Percentiles rank a stretch among this genome's conserved stretches.
These are phyloP conservation scores for Trichoderma citrinoviride DNA, from an alignment of 2,329 filamentous ascomycete species.

Conservation along the genomic window DNA sequence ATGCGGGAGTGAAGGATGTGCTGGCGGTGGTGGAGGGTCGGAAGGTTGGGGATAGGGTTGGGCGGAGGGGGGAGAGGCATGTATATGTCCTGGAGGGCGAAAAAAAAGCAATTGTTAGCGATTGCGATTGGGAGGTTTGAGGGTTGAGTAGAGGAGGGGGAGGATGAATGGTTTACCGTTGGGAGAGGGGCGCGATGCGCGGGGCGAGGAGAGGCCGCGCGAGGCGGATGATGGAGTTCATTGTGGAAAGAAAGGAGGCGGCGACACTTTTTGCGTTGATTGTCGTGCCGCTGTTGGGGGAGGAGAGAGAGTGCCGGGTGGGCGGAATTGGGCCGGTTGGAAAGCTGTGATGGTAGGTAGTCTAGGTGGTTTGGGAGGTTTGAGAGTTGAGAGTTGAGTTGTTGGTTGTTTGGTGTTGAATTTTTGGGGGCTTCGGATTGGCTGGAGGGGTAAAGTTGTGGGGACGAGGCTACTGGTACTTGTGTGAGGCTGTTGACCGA, in stretches of 20 bases:
- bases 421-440: constrained; percentile 12
- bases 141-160: neutral
- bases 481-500: neutral
- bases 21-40: constrained; percentile 28
- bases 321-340: neutral
- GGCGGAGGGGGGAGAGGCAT: constrained; percentile 51
- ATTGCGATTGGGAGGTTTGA: neutral
- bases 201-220: constrained; percentile 32
- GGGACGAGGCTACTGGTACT: neutral
- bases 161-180: constrained; percentile 26
- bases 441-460: neutral
- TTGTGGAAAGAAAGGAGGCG: neutral
- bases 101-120: neutral
- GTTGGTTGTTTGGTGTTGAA: constrained; percentile 16
- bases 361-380: too few species aligned
- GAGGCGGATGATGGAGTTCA: constrained; percentile 34
- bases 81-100: constrained; percentile 42
- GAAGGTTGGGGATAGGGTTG: constrained; percentile 41
- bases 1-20: constrained; percentile 35
- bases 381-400: neutral
- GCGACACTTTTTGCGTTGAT: neutral
- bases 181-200: constrained; percentile 26
- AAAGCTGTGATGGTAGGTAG: constrained; percentile 11
- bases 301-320: neutral
- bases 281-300: neutral